Evolutionary conservation across 805 yeast species (phyloP), one percentile per base, ranked within the genome.

Genomic region (Myxozyma neotropica): DNA sequence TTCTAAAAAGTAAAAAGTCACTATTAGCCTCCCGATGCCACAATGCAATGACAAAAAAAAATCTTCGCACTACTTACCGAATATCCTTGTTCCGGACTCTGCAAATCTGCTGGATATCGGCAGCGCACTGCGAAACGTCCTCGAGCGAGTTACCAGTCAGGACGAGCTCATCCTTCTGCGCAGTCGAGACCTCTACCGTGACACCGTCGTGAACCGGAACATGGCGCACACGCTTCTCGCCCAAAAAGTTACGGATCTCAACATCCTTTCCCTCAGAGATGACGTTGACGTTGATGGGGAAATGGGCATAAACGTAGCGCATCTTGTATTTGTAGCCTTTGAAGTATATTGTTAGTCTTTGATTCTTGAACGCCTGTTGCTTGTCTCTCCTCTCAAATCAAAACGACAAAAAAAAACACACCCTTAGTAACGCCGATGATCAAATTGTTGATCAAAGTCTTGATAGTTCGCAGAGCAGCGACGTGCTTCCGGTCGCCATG

Each of bases 251-350:
- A 89, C 98, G 92, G 84, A 94, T 92, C 84, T 94, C 98, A 73
- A 93, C 88, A 75, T 75, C 84, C 68, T 83, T 80, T 61, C 93
- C 93, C 74, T 83, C 81, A 70, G 88, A 89, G 77, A 88, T 77
- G 71, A 91, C 79, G 84, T 92, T 93, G 72, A 94, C 97, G 82
- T 94, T 94, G 82, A 95, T 94, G 80, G 99, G 99, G 96, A 94
- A 94, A 89, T 94, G 99, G 87, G 99, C 99, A 78, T 93, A 95
- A 69, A 94, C 99, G 80, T 90, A 92, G 86, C 98, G 91, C 97
- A 94, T 88, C 89, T 94, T 94, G 94, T 94, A 94, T 83, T 89
- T 86, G 96, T 82, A 93, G 33, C 68, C 66, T 58, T 29, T 19
- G n/a, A 43, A 6, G 17, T 33, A 3, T 13, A 35, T 29, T 10